Base-by-base conservation (phyloP, 2,329 filamentous ascomycete genomes). In the Anisogramma anomala region DNA sequence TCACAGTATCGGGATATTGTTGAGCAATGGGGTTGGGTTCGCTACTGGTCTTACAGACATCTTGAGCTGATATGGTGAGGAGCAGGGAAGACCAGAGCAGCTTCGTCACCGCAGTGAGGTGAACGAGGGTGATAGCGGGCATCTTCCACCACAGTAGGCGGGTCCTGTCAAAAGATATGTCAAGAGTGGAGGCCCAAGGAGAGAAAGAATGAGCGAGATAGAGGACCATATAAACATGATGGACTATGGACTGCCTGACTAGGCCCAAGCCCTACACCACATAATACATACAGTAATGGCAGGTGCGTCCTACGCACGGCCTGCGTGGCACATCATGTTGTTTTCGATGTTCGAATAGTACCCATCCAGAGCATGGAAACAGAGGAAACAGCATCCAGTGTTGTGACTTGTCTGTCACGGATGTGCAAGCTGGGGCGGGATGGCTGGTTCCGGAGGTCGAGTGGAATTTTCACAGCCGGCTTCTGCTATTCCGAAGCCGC, bases 1-100 rank as follows among this genome's bases (percentile, higher is more conserved):
- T 74, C 10, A 67, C 61, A 20, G 65, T 60, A 22, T 60, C 56
- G 2, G 68, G 68, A 43, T 69, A 72, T 15, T 59, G 42, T 4
- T 59, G 54, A 3, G 63, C 62, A 46, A 74, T 64, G 4, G 68
- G 66, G 44, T 76, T 75, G n/a, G 65, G 61, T 9, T 50, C 52
- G 46, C 58, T 55, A 19, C 53, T 47, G 2, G 53, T 49, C 10
- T 42, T 54, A 53, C 54, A 59, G n/a, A 22, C 39, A 36, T 39
- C 42, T 19, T 42, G 42, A 14, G 45, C 39, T 8, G 23, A 8
- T 13, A 33, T 40, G 9, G 27, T 36, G 10, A 45, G 13, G 10
- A 47, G 22, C 25, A 42, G 18, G 1, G 39, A 42, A 3, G 42
- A 47, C 14, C 45, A 14, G 4, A 47, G 36, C 18, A 47, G 35